A percentile compares a stretch with the other conserved stretches of the same genome.
phyloP scores from a whole-genome alignment of 2,329 filamentous ascomycete genomes.

The Phoma sp. region DNA sequence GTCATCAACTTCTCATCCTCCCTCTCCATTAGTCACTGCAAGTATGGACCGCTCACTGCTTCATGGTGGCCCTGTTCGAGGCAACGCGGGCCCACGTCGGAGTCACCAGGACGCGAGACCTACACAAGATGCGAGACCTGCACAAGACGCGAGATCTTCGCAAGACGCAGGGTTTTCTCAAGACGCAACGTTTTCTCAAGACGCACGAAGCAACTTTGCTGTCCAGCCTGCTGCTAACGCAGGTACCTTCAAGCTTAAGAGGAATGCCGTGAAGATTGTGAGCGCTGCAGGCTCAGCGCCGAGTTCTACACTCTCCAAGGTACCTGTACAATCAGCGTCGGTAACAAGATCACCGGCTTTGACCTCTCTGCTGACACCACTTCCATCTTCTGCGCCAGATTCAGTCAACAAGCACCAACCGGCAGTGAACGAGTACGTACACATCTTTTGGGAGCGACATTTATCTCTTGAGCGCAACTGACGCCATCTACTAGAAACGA shows the following conservation, averaged over 20 bases:
- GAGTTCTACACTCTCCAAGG: not conserved
- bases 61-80: constrained; percentile 14
- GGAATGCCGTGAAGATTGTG: constrained; percentile 37
- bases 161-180: too few relatives aligned
- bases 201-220: constrained; percentile 25
- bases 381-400: not conserved
- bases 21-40: not conserved
- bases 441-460: not conserved
- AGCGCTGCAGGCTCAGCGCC: constrained; percentile 20
- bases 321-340: not conserved
- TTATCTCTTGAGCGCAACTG: not conserved
- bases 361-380: not conserved
- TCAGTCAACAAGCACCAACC: constrained; percentile 16
- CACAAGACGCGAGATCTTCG: not conserved
- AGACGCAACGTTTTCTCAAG: constrained; percentile 1
- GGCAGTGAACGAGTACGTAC: constrained; percentile 25
- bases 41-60: constrained; percentile 24
- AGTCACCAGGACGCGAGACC: not conserved
- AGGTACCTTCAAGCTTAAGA: constrained; percentile 37
- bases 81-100: not conserved
- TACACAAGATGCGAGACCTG: constrained; percentile 1
- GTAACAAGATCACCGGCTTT: not conserved
- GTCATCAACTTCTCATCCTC: not conserved
- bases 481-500: constrained; percentile 6
- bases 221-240: constrained; percentile 28